Base-by-base conservation (phyloP, 768 basidiomycete genomes). In the Mycena amicta region DNA sequence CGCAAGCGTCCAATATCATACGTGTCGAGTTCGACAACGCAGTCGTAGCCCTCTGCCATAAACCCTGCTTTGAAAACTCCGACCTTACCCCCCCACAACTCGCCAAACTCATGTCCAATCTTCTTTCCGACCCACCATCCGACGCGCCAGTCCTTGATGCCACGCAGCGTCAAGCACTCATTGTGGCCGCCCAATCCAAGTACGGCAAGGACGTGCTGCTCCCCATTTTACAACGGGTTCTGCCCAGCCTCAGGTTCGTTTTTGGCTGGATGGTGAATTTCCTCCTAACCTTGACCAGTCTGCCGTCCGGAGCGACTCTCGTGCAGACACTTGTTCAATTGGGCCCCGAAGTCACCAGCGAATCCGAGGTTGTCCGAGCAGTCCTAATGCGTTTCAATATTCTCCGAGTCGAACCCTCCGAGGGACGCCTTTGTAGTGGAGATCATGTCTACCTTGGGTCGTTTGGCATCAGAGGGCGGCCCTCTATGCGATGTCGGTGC, bases 1-100 rank as follows among this genome's bases (percentile, higher is more conserved):
- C 68, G 78, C 93, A 77, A 56, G 92, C 93, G 13, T 74, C 79
- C 26, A 80, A 79, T 55, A 80, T 93, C 60, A 82, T 94, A 63
- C 89, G 87, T 50, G 69, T 79, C 55, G 90, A 93, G 60, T 93
- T 93, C 66, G 92, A 93, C 68, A 87, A 86, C 57, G 91, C 91
- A 3, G 79, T 87, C 18, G 71, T 89, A 55, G 83, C 89, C 20
- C 76, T 94, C 49, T 90, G 88, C 70, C 90, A 91, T 65, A 87
- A 85, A 50, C 88, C 90, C 13, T 87, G 87, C 39, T 91, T 92
- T 67, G 93, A 94, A 71, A 85, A 89, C 67, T 87, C 87, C 43
- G 90, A 92, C 71, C 78, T 94, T 58, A 82, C 83, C 22, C 85
- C 88, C 13, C 79, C 80, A 47, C 92, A 93, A 67, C 79, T 92